Conservation (phyloP, 2,329 filamentous ascomycete genomes). For the Diaporthe vaccinii region DNA sequence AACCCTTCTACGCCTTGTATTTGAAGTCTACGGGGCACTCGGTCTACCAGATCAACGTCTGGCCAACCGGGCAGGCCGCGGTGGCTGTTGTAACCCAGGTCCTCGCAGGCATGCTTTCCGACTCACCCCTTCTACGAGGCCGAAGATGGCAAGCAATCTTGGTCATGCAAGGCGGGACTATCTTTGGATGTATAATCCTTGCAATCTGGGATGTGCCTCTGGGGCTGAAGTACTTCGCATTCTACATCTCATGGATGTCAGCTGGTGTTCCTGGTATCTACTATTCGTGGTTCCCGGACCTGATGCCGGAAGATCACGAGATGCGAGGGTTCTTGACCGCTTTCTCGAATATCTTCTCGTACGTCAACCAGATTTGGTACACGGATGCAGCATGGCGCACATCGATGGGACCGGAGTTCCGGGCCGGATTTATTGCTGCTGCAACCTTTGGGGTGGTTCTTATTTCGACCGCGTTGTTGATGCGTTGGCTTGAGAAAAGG, state of each 20-base stretch:
- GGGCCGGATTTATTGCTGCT: conserved; percentile 39
- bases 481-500: conserved; percentile 39
- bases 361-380: conserved; percentile 42
- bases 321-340: conserved; percentile 45
- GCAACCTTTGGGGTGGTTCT: conserved; percentile 32
- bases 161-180: conserved; percentile 41
- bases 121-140: conserved; percentile 39
- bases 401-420: conserved; percentile 37
- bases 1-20: conserved; percentile 37
- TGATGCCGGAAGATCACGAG: conserved; percentile 46
- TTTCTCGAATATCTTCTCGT: conserved; percentile 42
- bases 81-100: conserved; percentile 36
- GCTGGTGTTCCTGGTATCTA: conserved; percentile 42
- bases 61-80: conserved; percentile 39
- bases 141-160: conserved; percentile 40
- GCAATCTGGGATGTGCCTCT: conserved; percentile 37
- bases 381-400: conserved; percentile 41
- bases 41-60: conserved; percentile 38
- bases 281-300: conserved; percentile 45
- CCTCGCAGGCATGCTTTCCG: conserved; percentile 40
- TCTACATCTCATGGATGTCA: conserved; percentile 39
- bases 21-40: conserved; percentile 27
- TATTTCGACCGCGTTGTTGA: conserved; percentile 33
- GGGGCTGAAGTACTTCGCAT: conserved; percentile 43
- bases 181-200: conserved; percentile 38